phyloP scores from a whole-genome alignment of 768 basidiomycete species.

The Chalciporus pseudorubinellus region DNA sequence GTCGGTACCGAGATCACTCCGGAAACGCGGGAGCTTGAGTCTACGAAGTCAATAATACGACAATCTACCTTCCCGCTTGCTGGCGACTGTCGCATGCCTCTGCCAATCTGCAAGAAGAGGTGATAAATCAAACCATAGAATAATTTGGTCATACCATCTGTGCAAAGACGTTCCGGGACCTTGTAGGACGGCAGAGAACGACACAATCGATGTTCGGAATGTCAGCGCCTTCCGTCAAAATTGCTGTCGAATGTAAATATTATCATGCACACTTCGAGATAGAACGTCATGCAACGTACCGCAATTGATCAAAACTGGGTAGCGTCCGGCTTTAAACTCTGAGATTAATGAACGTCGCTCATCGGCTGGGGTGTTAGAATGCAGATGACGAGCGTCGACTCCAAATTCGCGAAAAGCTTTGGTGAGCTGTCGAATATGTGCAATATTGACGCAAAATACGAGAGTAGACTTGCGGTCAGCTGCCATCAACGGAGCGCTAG shows the following conservation, averaged over 20 bases:
- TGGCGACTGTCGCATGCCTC: conserved; percentile 87
- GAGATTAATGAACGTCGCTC: conserved; percentile 65
- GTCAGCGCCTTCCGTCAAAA: conserved; percentile 92
- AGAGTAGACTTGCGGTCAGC: conserved; percentile 78
- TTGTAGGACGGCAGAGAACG: conserved; percentile 82
- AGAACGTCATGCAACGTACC: conserved; percentile 43
- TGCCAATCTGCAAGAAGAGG: conserved; percentile 66
- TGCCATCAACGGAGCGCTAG: conserved; percentile 21
- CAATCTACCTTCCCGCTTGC: conserved; percentile 80
- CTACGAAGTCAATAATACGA: conserved; percentile 88
- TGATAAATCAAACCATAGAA: neutral
- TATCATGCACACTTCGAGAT: neutral
- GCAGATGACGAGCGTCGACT: conserved; percentile 81
- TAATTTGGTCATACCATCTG: conserved; percentile 68
- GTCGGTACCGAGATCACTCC: conserved; percentile 80
- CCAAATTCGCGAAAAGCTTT: conserved; percentile 68
- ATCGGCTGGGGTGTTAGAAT: conserved; percentile 59
- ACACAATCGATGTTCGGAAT: conserved; percentile 95
- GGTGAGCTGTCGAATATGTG: conserved; percentile 77
- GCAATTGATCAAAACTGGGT: conserved; percentile 89
- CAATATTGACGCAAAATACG: conserved; percentile 86
- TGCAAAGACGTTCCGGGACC: conserved; percentile 83
- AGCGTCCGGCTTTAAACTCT: conserved; percentile 68
- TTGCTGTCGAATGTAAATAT: conserved; percentile 41
- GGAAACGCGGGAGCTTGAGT: conserved; percentile 61